Conservation (phyloP, 371 early-diverging fungal species). For the Zancudomyces culisetae region DNA sequence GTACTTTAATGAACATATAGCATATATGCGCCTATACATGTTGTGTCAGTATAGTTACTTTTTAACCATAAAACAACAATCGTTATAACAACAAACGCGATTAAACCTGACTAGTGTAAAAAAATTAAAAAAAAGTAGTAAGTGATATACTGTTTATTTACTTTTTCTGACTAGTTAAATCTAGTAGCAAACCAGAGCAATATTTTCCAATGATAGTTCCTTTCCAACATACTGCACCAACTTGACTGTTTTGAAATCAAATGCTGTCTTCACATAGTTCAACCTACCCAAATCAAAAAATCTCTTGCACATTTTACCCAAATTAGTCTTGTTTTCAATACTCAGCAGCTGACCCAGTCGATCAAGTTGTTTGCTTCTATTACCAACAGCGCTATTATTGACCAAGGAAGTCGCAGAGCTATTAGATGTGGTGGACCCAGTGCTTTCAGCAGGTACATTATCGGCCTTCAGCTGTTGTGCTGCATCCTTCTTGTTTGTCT, state of each 20-base stretch:
- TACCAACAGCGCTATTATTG: not conserved
- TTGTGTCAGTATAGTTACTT: too few relatives aligned
- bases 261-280: constrained; percentile 26
- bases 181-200: constrained; percentile 52
- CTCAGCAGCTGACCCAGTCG: constrained; percentile 29
- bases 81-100: too few relatives aligned
- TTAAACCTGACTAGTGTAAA: too few relatives aligned
- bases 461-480: not conserved
- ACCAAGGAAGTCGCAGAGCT: not conserved
- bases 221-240: constrained; percentile 45
- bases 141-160: too few relatives aligned
- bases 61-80: too few relatives aligned
- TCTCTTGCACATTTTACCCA: constrained; percentile 54
- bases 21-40: too few relatives aligned
- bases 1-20: too few relatives aligned
- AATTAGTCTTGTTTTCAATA: constrained; percentile 36
- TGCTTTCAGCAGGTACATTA: constrained; percentile 1
- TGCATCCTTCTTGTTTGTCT: constrained; percentile 1
- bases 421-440: not conserved
- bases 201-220: constrained; percentile 46
- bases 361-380: constrained; percentile 6
- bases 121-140: too few relatives aligned
- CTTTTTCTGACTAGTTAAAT: too few relatives aligned
- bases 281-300: constrained; percentile 45
- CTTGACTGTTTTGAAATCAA: constrained; percentile 31